Conservation (phyloP, 352 stramenopile species). For the Peronospora tabacina region DNA sequence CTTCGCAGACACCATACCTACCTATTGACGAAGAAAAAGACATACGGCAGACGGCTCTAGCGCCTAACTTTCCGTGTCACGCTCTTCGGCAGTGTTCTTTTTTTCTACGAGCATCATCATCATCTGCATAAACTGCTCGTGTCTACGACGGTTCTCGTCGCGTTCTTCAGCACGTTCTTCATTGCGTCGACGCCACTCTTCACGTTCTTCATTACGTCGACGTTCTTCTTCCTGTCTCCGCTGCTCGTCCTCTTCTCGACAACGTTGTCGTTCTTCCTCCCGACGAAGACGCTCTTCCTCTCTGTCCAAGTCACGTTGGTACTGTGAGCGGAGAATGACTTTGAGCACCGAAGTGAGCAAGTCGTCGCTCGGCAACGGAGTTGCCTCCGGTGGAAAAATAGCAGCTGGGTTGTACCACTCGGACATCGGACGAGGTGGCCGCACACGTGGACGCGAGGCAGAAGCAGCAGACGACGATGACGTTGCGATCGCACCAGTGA, state of each 20-base stretch:
- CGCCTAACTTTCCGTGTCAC: conserved; percentile 14
- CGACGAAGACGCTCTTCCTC: conserved; percentile 25
- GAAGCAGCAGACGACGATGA: conserved; percentile 1
- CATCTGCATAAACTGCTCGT: conserved; percentile 40
- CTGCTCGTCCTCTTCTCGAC: conserved; percentile 24
- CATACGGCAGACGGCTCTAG: neutral
- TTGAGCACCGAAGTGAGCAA: conserved; percentile 31
- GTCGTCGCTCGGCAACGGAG: conserved; percentile 21
- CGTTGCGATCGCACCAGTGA: neutral
- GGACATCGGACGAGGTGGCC: conserved; percentile 2
- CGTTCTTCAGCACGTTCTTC: conserved; percentile 30
- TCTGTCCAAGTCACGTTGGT: conserved; percentile 31
- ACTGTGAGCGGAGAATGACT: conserved; percentile 30
- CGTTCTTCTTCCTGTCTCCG: conserved; percentile 28
- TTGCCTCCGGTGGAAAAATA: conserved; percentile 15
- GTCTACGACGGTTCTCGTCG: conserved; percentile 27
- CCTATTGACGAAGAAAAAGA: conserved; percentile 29
- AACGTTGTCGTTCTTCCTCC: conserved; percentile 26
- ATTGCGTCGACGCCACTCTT: conserved; percentile 23
- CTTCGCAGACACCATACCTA: conserved; percentile 28
- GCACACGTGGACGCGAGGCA: neutral
- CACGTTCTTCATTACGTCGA: conserved; percentile 31
- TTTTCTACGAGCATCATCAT: conserved; percentile 32
- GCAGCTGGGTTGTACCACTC: conserved; percentile 23
- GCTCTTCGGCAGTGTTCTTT: conserved; percentile 10